Evolutionary conservation across 768 basidiomycete species (phyloP).

Genomic region (Tremella yokohamensis): DNA sequence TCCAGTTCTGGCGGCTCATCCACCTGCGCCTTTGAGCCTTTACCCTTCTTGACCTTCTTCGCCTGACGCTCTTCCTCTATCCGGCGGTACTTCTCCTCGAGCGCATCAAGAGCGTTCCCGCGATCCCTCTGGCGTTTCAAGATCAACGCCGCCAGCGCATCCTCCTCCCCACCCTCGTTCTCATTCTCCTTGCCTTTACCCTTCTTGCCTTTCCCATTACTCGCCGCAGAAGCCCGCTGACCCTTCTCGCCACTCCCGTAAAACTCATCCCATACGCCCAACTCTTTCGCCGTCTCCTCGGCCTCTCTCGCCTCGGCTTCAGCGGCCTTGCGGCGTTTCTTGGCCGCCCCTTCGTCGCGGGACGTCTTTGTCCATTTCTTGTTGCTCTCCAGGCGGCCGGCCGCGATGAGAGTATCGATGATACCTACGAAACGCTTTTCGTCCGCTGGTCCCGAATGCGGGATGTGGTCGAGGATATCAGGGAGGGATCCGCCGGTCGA

Average conservation of each 20-base stretch:
- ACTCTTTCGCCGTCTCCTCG: constrained; percentile 70
- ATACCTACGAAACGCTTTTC: constrained; percentile 74
- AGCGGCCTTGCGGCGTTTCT: constrained; percentile 68
- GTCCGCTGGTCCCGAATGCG: constrained; percentile 77
- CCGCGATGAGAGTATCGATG: constrained; percentile 65
- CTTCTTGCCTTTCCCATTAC: constrained; percentile 58
- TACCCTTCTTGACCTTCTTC: constrained; percentile 53
- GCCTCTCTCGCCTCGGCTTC: constrained; percentile 80
- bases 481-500: constrained; percentile 70
- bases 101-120: constrained; percentile 62
- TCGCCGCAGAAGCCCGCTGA: constrained; percentile 57
- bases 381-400: constrained; percentile 57
- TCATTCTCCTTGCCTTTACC: constrained; percentile 51
- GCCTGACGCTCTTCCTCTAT: constrained; percentile 43
- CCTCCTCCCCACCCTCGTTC: constrained; percentile 26
- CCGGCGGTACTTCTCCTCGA: constrained; percentile 52
- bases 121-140: constrained; percentile 66
- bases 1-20: constrained; percentile 25
- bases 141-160: constrained; percentile 72
- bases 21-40: neutral
- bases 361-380: constrained; percentile 66
- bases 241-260: constrained; percentile 73
- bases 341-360: constrained; percentile 74
- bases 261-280: constrained; percentile 80
- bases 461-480: constrained; percentile 77